These are phyloP conservation scores for Thelonectria blattea DNA, from an alignment of 2,329 filamentous ascomycete genomes.

Conservation along the genomic window DNA sequence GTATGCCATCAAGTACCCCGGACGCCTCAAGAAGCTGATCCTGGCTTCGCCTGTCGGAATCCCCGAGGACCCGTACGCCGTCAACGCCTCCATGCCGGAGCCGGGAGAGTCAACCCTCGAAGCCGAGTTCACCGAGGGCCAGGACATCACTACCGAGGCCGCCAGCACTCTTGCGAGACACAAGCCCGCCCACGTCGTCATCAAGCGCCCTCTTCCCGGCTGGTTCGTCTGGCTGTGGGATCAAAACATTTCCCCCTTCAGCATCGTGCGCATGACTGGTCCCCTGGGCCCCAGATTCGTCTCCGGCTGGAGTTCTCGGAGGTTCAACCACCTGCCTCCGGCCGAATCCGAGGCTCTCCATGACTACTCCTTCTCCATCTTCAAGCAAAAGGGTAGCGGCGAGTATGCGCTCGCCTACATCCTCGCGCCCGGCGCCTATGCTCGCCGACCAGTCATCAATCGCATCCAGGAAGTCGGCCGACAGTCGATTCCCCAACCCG, in stretches of 20 bases:
- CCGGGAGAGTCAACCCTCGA: slow-evolving; percentile 73
- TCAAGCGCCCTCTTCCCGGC: slow-evolving; percentile 69
- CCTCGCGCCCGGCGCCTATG: slow-evolving; percentile 91
- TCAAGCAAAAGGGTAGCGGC: slow-evolving; percentile 88
- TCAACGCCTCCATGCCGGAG: slow-evolving; percentile 80
- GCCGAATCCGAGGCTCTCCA: slow-evolving; percentile 86
- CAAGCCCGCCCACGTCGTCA: slow-evolving; percentile 39
- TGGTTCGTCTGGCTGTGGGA: slow-evolving; percentile 97
- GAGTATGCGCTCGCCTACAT: slow-evolving; percentile 94
- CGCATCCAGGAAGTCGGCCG: slow-evolving; percentile 86
- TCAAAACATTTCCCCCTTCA: slow-evolving; percentile 94
- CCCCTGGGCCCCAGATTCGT: slow-evolving; percentile 90
- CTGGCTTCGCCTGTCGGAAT: slow-evolving; percentile 93
- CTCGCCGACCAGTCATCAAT: slow-evolving; percentile 84
- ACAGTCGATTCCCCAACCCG: slow-evolving; percentile 56
- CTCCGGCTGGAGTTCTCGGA: slow-evolving; percentile 90
- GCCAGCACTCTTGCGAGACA: slow-evolving; percentile 50
- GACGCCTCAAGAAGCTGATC: slow-evolving; percentile 93
- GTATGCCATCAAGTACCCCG: slow-evolving; percentile 96
- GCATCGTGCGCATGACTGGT: slow-evolving; percentile 83
- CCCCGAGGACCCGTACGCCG: slow-evolving; percentile 90
- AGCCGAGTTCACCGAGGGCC: slow-evolving; percentile 81
- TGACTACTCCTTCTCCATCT: slow-evolving; percentile 92
- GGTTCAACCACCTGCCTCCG: slow-evolving; percentile 85
- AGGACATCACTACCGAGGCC: slow-evolving; percentile 54